A percentile compares a stretch with the other conserved stretches of the same genome.
Conservation (phyloP, 1,284 basidiomycete genomes). For the Fomitopsis palustris region DNA sequence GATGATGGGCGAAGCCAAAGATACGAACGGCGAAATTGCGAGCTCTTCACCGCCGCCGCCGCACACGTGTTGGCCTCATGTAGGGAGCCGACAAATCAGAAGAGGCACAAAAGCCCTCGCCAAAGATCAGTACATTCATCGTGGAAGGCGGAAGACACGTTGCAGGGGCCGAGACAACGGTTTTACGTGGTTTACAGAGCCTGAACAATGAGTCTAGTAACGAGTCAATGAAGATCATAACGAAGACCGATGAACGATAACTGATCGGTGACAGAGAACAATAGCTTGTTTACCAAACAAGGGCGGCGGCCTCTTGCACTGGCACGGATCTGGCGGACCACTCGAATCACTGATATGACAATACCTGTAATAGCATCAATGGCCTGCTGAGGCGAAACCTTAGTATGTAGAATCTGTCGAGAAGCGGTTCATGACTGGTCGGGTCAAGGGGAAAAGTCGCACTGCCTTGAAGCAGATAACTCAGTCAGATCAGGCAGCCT, state of each 20-base stretch:
- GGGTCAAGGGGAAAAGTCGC: no score
- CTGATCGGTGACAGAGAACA: no score
- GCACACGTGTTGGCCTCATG: conserved; percentile 41
- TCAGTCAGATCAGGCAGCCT: no score
- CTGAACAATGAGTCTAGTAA: not conserved
- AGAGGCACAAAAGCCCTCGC: not conserved
- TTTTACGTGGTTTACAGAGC: not conserved
- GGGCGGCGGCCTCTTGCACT: no score
- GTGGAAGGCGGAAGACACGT: not conserved
- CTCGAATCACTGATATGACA: no score
- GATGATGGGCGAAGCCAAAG: conserved; percentile 12
- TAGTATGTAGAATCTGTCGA: no score
- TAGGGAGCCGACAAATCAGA: conserved; percentile 9
- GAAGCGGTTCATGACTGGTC: no score
- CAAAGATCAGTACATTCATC: not conserved
- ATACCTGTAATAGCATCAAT: no score
- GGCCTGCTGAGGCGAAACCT: no score
- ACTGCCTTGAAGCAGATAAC: no score
- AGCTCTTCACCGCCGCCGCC: conserved; percentile 10
- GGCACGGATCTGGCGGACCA: no score
- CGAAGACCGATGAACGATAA: not conserved
- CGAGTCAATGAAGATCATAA: not conserved
- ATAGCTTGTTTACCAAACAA: no score
- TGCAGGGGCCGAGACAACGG: not conserved
- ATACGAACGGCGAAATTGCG: conserved; percentile 16